Evolutionary conservation across 345 rosid species (phyloP).

Genomic region (Microthlaspi erraticum): DNA sequence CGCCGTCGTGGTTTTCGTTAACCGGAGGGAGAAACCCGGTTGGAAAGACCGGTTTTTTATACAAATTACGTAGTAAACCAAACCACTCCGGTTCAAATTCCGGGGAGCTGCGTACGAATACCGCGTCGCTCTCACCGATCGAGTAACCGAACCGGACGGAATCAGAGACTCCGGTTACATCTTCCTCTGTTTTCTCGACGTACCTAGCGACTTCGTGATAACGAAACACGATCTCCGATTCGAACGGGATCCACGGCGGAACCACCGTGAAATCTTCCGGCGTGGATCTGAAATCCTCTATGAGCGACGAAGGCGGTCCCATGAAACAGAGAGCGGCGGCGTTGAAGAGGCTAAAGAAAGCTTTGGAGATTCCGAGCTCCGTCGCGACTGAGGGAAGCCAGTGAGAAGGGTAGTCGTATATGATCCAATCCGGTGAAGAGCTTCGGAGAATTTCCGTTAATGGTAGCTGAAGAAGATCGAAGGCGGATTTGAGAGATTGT

Average conservation of each 20-base stretch:
- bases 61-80: constrained; percentile 44
- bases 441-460: constrained; percentile 43
- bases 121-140: constrained; percentile 44
- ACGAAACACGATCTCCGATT: constrained; percentile 47
- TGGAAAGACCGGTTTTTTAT: constrained; percentile 50
- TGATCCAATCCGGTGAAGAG: constrained; percentile 50
- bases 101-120: constrained; percentile 50
- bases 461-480: constrained; percentile 45
- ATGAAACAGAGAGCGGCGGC: constrained; percentile 44
- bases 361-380: constrained; percentile 43
- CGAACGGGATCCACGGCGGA: constrained; percentile 55
- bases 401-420: constrained; percentile 56
- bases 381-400: constrained; percentile 55
- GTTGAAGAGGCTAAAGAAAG: constrained; percentile 47
- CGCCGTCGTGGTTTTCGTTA: not conserved
- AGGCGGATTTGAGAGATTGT: constrained; percentile 53
- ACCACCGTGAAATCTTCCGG: constrained; percentile 55
- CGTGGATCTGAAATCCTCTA: constrained; percentile 28
- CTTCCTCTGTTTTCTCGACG: constrained; percentile 51
- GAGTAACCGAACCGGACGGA: constrained; percentile 51
- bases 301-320: constrained; percentile 42
- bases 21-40: constrained; percentile 56
- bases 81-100: constrained; percentile 63
- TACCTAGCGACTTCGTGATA: constrained; percentile 50
- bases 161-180: constrained; percentile 50